phyloP scores from a whole-genome alignment of 805 yeast species.

The Limtongozyma cylindracea region DNA sequence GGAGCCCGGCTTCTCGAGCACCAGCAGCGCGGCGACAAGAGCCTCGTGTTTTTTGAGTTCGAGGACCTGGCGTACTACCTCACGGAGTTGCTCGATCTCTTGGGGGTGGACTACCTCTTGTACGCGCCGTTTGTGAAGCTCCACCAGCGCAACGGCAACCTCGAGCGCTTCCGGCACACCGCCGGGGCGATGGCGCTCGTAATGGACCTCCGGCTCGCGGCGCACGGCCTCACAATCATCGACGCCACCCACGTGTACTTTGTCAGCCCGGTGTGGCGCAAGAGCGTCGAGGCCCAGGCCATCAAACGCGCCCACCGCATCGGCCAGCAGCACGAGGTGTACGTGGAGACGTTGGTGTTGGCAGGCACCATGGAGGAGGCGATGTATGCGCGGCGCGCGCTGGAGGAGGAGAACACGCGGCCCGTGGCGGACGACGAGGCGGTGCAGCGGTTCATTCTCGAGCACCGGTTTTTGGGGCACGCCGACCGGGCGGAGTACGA shows the following conservation, averaged over 20 bases:
- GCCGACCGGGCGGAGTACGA: no score
- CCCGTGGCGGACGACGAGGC: no score
- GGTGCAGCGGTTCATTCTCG: no score
- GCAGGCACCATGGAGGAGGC: slow-evolving; percentile 43
- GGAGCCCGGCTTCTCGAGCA: slow-evolving; percentile 27
- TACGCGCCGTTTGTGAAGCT: slow-evolving; percentile 36
- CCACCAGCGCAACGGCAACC: slow-evolving; percentile 21
- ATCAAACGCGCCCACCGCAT: slow-evolving; percentile 58
- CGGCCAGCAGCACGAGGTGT: slow-evolving; percentile 38
- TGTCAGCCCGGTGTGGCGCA: slow-evolving; percentile 49
- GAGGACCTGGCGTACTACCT: slow-evolving; percentile 48
- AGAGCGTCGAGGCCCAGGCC: slow-evolving; percentile 50
- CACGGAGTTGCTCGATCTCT: slow-evolving; percentile 33
- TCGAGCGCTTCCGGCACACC: slow-evolving; percentile 15
- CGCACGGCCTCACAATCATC: slow-evolving; percentile 45
- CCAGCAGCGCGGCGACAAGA: slow-evolving; percentile 18
- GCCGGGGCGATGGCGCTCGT: slow-evolving; percentile 25
- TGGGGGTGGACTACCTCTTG: slow-evolving; percentile 33
- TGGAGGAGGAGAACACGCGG: no score
- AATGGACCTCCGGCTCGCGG: slow-evolving; percentile 42
- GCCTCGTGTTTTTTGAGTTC: slow-evolving; percentile 43
- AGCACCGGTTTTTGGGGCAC: no score
- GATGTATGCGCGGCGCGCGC: slow-evolving; percentile 19
- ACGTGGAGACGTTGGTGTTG: slow-evolving; percentile 42
- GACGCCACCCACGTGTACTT: slow-evolving; percentile 48